A percentile compares a stretch with the other conserved stretches of the same genome.
phyloP scores from a whole-genome alignment of 345 rosid species.

The thale cress (Arabidopsis thaliana) region DNA sequence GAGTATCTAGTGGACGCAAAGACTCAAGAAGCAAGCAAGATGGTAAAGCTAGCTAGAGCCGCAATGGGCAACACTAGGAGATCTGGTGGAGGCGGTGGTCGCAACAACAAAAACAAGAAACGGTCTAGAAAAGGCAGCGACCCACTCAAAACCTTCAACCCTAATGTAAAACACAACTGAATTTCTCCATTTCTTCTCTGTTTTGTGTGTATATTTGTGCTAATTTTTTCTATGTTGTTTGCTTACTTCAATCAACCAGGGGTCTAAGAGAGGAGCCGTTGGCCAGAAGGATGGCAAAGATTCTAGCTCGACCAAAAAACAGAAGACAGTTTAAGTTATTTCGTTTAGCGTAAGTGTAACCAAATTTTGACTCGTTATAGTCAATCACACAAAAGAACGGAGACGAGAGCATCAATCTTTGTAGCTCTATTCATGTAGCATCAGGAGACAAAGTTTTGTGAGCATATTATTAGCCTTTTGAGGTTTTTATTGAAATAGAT shows the following conservation, averaged over 20 bases:
- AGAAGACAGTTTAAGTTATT: slow-evolving; percentile 37
- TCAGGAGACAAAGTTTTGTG: background rate
- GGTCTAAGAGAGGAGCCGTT: slow-evolving; percentile 38
- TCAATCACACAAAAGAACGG: slow-evolving; percentile 29
- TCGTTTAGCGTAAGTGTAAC: slow-evolving; percentile 14
- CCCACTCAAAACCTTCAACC: slow-evolving; percentile 56
- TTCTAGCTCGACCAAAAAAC: slow-evolving; percentile 38
- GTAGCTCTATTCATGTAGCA: background rate
- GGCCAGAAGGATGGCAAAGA: slow-evolving; percentile 42
- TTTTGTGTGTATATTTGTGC: background rate
- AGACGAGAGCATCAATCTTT: background rate
- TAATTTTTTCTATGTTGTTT: slow-evolving; percentile 10
- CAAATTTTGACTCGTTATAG: slow-evolving; percentile 36
- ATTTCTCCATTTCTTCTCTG: background rate
- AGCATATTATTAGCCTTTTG: background rate
- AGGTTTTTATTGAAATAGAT: background rate
- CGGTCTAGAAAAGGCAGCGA: slow-evolving; percentile 61
- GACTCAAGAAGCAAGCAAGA: slow-evolving; percentile 86
- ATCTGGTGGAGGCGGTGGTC: slow-evolving; percentile 39
- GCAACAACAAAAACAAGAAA: slow-evolving; percentile 55
- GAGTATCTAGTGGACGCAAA: slow-evolving; percentile 74
- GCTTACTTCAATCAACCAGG: slow-evolving; percentile 33
- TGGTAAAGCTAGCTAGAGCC: slow-evolving; percentile 79
- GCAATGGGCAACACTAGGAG: slow-evolving; percentile 72
- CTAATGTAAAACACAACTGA: slow-evolving; percentile 33